Base-by-base conservation (phyloP, 139 green algal genomes). In the Tetradesmus obliquus region DNA sequence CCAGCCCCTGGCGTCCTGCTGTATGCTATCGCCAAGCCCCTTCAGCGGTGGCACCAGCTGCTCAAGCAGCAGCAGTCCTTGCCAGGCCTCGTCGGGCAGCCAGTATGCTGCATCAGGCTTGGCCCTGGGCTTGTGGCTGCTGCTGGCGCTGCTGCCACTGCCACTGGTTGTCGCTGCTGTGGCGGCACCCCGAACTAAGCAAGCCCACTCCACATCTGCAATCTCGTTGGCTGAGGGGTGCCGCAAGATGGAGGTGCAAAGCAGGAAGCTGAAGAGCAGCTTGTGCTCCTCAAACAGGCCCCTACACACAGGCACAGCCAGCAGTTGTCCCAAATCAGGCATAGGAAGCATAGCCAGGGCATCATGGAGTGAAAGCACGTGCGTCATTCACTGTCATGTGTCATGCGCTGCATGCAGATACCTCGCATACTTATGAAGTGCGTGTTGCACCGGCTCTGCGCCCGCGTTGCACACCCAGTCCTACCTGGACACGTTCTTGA, bases 401-500 rank as follows among this genome's bases (percentile, higher is more conserved):
- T 66, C 8, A 66, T 66, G 57, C 57, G 57, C 6, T 66, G 57
- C 57, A 9, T 45, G 71, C 71, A 79, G 71, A 22, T 45, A 45
- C 0, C 32, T 45, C 32, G 0, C 32, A 45, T 45, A 45, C 32
- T 1, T 45, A 45, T 45, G 32, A 45, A 45, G 32, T 45, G 32
- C 32, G 0, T 45, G 32, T 45, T 45, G 32, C 0, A 45, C 32
- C 32, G 32, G 32, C 32, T 45, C 32, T 45, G 32, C 32, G 32
- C 32, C 0, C 32, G 32, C 32, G 32, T 45, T 45, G 32, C 32
- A 45, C 32, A 45, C 32, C 32, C 32, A 45, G 32, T 20, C 79
- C 19, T 58, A 97, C 93, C 82, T 97, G 81, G 95, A 95, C 15
- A 99, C 95, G 85, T 96, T 97, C 89, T 94, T 95, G 94, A 97